Evolutionary conservation across 306 rosid genomes (phyloP), one percentile per base, ranked within the genome.

Genomic region (Luffa aegyptiaca): DNA sequence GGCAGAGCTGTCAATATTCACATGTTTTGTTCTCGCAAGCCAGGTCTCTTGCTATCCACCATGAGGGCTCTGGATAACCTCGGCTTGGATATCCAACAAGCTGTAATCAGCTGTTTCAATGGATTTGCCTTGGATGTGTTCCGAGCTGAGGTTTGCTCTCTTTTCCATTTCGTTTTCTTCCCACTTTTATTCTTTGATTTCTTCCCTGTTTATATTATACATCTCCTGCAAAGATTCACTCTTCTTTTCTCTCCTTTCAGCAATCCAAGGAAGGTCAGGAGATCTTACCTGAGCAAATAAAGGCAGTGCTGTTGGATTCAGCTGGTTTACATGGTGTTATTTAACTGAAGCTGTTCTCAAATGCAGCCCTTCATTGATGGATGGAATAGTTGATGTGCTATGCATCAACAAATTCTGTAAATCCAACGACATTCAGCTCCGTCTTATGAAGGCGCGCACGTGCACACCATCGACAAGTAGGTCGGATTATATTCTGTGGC

Each of bases 91-190:
- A 88, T 95, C 83, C 99, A 95, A 82, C 99, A 95, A 73, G 99
- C 99, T 69, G 99, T 95, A 46, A 93, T 95, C 68, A 95, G 99
- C 82, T 95, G 99, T 87, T 95, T 95, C 85, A 93, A 95, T 80
- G 99, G 97, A 36, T 95, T 95, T 80, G 99, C 99, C 80, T 86
- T 95, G 80, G 99, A 95, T 69, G 88, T 95, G 52, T 95, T 95
- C 89, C 90, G 93, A 63, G 97, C 99, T 33, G 97, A 95, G 97
- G 99, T 95, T 86, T 70, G 59, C 49, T 82, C 81, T 80, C 64
- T 62, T 52, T 51, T 16, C 72, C 56, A 44, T 76, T 45, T 56
- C 12, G 0, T 21, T 68, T 41, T 5, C 31, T 41, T 5, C 31
- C 31, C 31, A 1, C 31, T 26, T 26, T n/a, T n/a, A n/a, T n/a